Base-by-base conservation (phyloP, 2,329 filamentous ascomycete genomes). In the Curvularia eragrostidis region DNA sequence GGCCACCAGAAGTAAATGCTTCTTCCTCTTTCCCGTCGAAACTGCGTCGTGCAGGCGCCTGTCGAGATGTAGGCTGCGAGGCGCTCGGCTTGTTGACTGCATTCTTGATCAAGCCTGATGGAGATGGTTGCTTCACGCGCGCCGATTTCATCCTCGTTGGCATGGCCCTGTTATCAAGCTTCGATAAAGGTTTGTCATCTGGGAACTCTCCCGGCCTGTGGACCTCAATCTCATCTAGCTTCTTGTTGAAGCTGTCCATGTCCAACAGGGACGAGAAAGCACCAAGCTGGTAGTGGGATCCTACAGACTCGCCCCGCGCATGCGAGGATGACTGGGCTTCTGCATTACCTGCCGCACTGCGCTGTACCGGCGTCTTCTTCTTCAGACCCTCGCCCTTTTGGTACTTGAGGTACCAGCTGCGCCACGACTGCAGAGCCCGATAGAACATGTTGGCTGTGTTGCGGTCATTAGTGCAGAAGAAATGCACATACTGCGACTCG, bases 331-430 rank as follows among this genome's bases (percentile, higher is more conserved):
- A 54, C 23, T 61, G 58, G 19, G 58, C 52, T 15, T 64, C 67
- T 18, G 59, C 56, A 15, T 51, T 61, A 3, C 68, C 69, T 19
- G 63, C 48, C 3, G 64, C 44, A 15, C 63, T 65, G 13, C 59
- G 62, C 47, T 67, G 70, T 48, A 75, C 72, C 19, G 64, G 68
- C 18, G 68, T 68, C 55, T 74, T 77, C 19, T 74, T 69, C 65
- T 77, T 79, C 59, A 80, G 72, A n/a, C 81, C 81, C 53, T 84
- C 83, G 18, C 87, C 86, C 71, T 89, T 84, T 59, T 87, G 87
- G 66, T 91, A 88, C 42, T 91, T 89, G 7, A 97, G 79, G 70
- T 97, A 97, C 92, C 93, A 97, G 75, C 91, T 96, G 57, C 94
- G 86, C 93, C 93, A 97, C 38, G 79, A 80, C 61, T 97, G 92